Conservation (phyloP, 163 green algal species). For the Scenedesmus sp. region DNA sequence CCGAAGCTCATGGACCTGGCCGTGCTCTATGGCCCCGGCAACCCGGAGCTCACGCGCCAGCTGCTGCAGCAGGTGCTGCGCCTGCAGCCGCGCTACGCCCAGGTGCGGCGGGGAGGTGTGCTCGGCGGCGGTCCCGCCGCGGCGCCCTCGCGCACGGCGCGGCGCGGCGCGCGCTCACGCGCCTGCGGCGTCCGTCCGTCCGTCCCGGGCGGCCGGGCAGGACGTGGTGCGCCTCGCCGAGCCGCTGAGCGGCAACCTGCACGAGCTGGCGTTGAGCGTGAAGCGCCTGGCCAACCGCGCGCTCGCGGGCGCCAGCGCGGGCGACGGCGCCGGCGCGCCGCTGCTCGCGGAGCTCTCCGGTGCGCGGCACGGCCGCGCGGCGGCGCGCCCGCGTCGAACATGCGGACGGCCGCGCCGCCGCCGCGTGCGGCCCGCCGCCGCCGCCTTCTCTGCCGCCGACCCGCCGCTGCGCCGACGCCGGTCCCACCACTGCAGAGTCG, state of each 20-base stretch:
- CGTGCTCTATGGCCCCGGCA: conserved; percentile 63
- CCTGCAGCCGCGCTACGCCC: conserved; percentile 54
- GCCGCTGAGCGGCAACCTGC: conserved; percentile 57
- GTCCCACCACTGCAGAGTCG: conserved; percentile 68
- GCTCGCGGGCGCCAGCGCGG: conserved; percentile 5
- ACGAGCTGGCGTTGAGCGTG: conserved; percentile 45
- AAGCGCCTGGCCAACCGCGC: conserved; percentile 6
- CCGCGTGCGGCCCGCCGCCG: too few species aligned
- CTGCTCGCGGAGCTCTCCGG: conserved; percentile 41
- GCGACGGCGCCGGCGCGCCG: background rate
- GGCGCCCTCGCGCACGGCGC: too few species aligned
- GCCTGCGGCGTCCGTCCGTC: too few species aligned
- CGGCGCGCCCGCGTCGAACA: too few species aligned
- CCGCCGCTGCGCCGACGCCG: too few species aligned
- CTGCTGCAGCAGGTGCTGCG: conserved; percentile 55
- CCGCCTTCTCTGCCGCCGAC: too few species aligned
- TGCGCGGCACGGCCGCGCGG: too few species aligned
- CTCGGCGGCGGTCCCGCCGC: too few species aligned
- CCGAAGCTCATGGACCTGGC: conserved; percentile 75
- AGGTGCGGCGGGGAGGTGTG: too few species aligned
- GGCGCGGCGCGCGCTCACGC: too few species aligned
- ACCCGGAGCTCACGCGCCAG: conserved; percentile 46
- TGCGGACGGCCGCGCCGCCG: too few species aligned
- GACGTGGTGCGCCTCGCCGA: conserved; percentile 43
- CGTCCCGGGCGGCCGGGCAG: too few species aligned